These are phyloP conservation scores for Tolypocladium amazonense DNA, from an alignment of 2,329 filamentous ascomycete species.

Conservation along the genomic window DNA sequence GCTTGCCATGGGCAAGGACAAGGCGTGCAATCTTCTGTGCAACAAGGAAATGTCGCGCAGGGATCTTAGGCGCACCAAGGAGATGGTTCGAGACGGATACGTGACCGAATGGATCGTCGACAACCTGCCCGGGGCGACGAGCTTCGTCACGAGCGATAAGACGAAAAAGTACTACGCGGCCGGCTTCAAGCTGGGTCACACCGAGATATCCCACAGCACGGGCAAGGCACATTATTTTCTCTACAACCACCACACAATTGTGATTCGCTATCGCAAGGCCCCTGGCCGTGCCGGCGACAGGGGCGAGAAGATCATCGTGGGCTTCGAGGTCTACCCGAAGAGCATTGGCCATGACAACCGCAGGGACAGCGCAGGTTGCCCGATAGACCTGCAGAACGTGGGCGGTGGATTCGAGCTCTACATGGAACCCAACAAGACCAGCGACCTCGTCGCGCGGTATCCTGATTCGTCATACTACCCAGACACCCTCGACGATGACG, in stretches of 20 bases:
- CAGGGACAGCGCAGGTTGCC: slow-evolving; percentile 56
- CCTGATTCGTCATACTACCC: slow-evolving; percentile 49
- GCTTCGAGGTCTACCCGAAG: slow-evolving; percentile 85
- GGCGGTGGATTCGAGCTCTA: slow-evolving; percentile 58
- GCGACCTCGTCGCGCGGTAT: slow-evolving; percentile 33
- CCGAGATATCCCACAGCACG: slow-evolving; percentile 49
- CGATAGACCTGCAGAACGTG: slow-evolving; percentile 51
- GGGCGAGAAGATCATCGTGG: slow-evolving; percentile 72
- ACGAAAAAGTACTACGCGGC: slow-evolving; percentile 79
- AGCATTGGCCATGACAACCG: slow-evolving; percentile 55
- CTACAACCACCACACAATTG: slow-evolving; percentile 81
- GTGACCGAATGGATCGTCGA: slow-evolving; percentile 92
- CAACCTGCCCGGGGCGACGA: slow-evolving; percentile 80
- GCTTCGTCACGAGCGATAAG: slow-evolving; percentile 79
- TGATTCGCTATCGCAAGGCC: slow-evolving; percentile 66
- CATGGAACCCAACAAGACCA: slow-evolving; percentile 52
- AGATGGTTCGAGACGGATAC: slow-evolving; percentile 69
- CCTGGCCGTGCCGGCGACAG: slow-evolving; percentile 56
- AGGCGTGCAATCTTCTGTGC: slow-evolving; percentile 64
- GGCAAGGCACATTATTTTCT: slow-evolving; percentile 60
- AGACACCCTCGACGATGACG: slow-evolving; percentile 28
- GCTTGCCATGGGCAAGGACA: slow-evolving; percentile 65
- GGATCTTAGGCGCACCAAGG: slow-evolving; percentile 55
- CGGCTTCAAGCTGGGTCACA: slow-evolving; percentile 80
- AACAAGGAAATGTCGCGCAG: slow-evolving; percentile 52